These are phyloP conservation scores for Evernia prunastri DNA, from an alignment of 495 filamentous ascomycete species.

Conservation along the genomic window DNA sequence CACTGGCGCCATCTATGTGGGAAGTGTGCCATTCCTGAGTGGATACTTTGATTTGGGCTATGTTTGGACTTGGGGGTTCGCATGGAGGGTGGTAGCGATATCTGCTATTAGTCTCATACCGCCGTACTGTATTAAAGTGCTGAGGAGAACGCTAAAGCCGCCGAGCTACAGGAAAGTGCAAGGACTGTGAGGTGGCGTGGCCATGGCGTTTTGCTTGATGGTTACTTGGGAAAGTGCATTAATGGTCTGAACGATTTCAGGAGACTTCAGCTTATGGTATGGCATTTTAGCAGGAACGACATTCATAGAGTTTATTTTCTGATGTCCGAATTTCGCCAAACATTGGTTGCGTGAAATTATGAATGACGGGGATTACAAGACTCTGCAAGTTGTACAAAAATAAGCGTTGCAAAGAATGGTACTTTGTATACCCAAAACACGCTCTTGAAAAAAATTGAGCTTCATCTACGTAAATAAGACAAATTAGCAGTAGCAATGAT, in stretches of 20 bases:
- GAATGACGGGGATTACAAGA: no score
- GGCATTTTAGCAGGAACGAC: background rate
- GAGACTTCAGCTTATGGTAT: background rate
- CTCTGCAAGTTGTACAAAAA: no score
- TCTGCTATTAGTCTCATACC: slow-evolving; percentile 72
- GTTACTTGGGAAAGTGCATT: background rate
- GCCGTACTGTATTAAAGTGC: slow-evolving; percentile 77
- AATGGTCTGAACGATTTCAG: background rate
- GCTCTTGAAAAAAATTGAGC: no score
- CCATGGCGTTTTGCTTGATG: slow-evolving; percentile 3
- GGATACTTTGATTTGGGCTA: slow-evolving; percentile 85
- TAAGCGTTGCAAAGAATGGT: no score
- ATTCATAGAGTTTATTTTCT: background rate
- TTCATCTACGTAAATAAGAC: no score
- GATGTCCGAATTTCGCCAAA: background rate
- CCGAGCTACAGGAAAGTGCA: slow-evolving; percentile 96
- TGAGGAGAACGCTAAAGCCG: slow-evolving; percentile 76
- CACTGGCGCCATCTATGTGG: slow-evolving; percentile 72
- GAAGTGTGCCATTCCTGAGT: slow-evolving; percentile 77
- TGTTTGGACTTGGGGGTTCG: slow-evolving; percentile 70
- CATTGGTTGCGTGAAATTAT: no score
- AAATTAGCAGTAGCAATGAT: slow-evolving; percentile 23
- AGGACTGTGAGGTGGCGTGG: slow-evolving; percentile 40
- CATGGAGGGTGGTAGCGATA: slow-evolving; percentile 82
- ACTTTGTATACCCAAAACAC: no score